These are phyloP conservation scores for Colletotrichum paranaense DNA, from an alignment of 2,329 filamentous ascomycete species.

Conservation along the genomic window DNA sequence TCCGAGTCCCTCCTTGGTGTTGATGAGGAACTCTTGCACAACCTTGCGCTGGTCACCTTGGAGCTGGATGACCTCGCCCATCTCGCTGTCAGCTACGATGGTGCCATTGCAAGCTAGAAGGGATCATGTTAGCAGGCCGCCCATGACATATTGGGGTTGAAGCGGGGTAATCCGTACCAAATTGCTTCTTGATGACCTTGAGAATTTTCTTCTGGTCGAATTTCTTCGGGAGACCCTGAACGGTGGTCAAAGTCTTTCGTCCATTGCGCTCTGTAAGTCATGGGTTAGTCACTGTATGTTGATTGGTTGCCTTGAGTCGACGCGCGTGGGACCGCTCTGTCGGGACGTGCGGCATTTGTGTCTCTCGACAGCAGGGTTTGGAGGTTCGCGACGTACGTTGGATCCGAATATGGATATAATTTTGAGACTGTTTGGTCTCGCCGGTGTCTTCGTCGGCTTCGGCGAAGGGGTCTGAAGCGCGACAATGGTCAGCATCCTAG, in stretches of 20 bases:
- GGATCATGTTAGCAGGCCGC: constrained; percentile 39
- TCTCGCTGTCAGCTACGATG: constrained; percentile 94
- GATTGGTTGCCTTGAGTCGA: neutral
- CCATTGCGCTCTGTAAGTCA: constrained; percentile 93
- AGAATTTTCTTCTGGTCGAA: constrained; percentile 99
- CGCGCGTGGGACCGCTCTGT: neutral
- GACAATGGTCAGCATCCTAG: constrained; percentile 40
- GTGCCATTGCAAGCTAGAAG: constrained; percentile 96
- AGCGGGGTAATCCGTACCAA: constrained; percentile 68
- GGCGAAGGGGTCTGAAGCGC: constrained; percentile 93
- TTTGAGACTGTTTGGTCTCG: constrained; percentile 94
- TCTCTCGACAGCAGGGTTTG: neutral
- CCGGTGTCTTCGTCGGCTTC: constrained; percentile 99
- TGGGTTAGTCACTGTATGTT: constrained; percentile 50
- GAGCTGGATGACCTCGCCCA: constrained; percentile 99
- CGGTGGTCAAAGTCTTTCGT: constrained; percentile 99
- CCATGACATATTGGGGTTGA: neutral
- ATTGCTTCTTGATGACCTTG: constrained; percentile 99
- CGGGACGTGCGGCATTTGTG: constrained; percentile 31
- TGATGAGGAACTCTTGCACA: constrained; percentile 95
- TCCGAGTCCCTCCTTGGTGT: constrained; percentile 94
- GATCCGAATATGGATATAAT: constrained; percentile 99
- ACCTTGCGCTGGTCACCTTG: constrained; percentile 99
- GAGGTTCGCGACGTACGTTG: constrained; percentile 78
- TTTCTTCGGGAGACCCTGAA: constrained; percentile 98